A percentile compares a stretch with the other conserved stretches of the same genome.
These are phyloP conservation scores for Trapa bicornis DNA, from an alignment of 345 rosid genomes.

Conservation along the genomic window DNA sequence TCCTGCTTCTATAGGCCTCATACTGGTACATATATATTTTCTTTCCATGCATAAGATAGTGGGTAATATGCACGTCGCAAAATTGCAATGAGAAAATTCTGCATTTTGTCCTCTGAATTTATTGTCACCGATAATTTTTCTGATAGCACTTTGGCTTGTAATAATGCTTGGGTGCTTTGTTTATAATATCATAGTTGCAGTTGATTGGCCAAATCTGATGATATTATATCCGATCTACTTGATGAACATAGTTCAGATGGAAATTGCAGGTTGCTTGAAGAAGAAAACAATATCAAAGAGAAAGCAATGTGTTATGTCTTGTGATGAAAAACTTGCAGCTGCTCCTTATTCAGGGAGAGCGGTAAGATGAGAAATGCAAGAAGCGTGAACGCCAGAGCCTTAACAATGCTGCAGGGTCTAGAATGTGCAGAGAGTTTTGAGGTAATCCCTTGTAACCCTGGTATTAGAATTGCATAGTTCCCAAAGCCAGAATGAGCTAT, in stretches of 20 bases:
- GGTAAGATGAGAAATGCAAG: constrained; percentile 49
- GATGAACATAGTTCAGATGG: constrained; percentile 46
- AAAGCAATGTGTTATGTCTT: constrained; percentile 13
- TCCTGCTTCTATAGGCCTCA: no score
- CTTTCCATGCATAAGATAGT: no score
- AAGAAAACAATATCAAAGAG: constrained; percentile 28
- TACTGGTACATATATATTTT: no score
- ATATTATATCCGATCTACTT: no score
- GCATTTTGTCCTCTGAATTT: no score
- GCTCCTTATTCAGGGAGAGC: constrained; percentile 49
- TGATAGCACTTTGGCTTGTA: no score
- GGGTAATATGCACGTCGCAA: no score
- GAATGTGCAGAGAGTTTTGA: background rate
- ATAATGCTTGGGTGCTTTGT: no score
- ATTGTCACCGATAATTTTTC: no score
- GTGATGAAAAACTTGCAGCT: constrained; percentile 20
- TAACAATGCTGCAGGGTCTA: constrained; percentile 4
- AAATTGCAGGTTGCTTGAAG: constrained; percentile 49
- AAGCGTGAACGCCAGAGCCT: constrained; percentile 18
- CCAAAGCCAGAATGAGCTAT: background rate
- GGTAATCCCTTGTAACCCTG: constrained; percentile 1
- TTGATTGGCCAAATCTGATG: no score
- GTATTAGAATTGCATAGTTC: background rate
- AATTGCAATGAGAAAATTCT: no score
- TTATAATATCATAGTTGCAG: no score